A percentile compares a stretch with the other conserved stretches of the same genome.
Conservation (phyloP, 495 filamentous ascomycete species). For the Pseudomonodictys pantanalensis region DNA sequence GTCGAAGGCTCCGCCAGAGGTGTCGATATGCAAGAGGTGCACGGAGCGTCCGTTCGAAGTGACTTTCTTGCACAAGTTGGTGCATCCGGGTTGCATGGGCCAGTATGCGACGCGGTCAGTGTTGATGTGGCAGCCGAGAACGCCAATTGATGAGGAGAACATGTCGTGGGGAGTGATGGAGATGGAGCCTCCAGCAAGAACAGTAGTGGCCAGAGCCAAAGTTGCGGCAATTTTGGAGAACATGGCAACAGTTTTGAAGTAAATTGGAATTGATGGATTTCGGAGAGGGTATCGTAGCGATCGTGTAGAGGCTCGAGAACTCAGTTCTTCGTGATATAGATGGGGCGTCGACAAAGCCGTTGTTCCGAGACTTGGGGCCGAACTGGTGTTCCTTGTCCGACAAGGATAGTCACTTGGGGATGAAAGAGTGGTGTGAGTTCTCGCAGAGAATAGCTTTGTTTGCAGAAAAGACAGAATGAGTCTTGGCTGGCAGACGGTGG, state of each 20-base stretch:
- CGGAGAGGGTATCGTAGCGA: neutral
- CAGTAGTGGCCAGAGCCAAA: constrained; percentile 6
- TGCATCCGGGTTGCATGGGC: constrained; percentile 16
- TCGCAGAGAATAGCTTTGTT: neutral
- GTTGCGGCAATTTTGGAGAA: constrained; percentile 5
- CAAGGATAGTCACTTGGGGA: neutral
- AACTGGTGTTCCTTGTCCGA: too few relatives aligned
- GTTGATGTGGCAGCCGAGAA: constrained; percentile 27
- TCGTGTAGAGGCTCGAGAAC: neutral
- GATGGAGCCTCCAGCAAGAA: neutral
- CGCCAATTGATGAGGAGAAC: constrained; percentile 9
- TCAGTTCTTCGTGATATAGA: neutral
- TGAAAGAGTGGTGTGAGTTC: neutral
- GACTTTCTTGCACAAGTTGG: constrained; percentile 15
- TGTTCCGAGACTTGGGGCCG: neutral
- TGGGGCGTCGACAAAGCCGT: neutral
- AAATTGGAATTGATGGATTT: neutral
- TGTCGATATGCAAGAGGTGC: constrained; percentile 26
- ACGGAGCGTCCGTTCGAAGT: constrained; percentile 19
- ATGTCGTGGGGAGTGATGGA: constrained; percentile 15
- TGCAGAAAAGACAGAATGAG: neutral
- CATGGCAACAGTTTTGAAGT: constrained; percentile 1
- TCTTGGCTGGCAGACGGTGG: too few relatives aligned
- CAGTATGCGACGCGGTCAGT: constrained; percentile 29
- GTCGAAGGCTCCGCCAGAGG: constrained; percentile 24